Evolutionary conservation across 495 filamentous ascomycete species (phyloP).

Genomic region (Parachaetomium inaequale): DNA sequence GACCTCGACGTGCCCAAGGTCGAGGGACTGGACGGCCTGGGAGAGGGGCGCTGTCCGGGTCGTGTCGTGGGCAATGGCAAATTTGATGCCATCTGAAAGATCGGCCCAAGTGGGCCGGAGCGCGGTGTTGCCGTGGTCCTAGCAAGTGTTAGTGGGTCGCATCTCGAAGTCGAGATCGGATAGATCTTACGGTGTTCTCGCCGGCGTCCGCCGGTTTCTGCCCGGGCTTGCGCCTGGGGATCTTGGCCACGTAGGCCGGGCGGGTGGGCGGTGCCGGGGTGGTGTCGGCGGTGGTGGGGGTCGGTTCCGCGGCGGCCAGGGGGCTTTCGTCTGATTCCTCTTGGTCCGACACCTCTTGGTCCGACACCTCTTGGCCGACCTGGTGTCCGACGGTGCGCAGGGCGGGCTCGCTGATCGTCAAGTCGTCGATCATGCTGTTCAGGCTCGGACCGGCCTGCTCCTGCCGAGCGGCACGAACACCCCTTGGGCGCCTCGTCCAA

Average conservation of each 20-base stretch:
- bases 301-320: not conserved
- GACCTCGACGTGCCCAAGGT: conserved; percentile 11
- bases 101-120: conserved; percentile 14
- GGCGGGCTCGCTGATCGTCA: not conserved
- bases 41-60: conserved; percentile 13
- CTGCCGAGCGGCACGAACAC: not conserved
- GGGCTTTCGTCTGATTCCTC: too few species aligned
- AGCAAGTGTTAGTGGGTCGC: not conserved
- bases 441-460: not conserved
- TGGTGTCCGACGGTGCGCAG: not conserved
- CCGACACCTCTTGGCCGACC: too few species aligned
- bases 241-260: not conserved
- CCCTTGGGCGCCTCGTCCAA: not conserved
- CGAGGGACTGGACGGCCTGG: not conserved
- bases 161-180: not conserved
- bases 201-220: not conserved
- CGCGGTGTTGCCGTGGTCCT: not conserved
- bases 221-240: not conserved
- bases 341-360: too few species aligned
- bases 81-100: conserved; percentile 20
- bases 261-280: not conserved
- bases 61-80: conserved; percentile 19
- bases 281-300: not conserved
- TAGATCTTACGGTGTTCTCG: not conserved
- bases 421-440: not conserved